phyloP scores from a whole-genome alignment of 495 filamentous ascomycete species.

The Talaromyces wortmannii region DNA sequence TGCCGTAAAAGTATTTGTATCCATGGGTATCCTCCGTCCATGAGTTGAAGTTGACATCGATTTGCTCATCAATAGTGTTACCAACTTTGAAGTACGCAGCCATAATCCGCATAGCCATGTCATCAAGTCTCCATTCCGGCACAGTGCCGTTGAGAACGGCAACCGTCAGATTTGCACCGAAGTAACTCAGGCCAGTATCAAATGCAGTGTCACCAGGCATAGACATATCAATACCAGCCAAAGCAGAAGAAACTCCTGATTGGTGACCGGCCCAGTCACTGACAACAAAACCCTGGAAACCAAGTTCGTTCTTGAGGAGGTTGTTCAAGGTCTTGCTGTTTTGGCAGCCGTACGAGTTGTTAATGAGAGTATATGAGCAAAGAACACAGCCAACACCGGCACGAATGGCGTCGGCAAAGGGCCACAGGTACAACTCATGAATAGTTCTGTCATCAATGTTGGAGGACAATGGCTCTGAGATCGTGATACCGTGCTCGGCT shows the following conservation, averaged over 20 bases:
- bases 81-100: conserved; percentile 46
- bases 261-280: conserved; percentile 60
- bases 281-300: conserved; percentile 61
- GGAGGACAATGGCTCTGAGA: conserved; percentile 58
- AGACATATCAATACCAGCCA: conserved; percentile 55
- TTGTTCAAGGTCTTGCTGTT: conserved; percentile 57
- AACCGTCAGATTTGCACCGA: conserved; percentile 17
- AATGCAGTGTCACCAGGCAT: conserved; percentile 42
- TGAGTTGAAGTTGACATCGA: conserved; percentile 64
- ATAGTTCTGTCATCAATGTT: conserved; percentile 61
- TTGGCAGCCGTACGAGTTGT: conserved; percentile 58
- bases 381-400: conserved; percentile 57
- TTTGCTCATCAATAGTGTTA: conserved; percentile 34
- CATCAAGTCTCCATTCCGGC: conserved; percentile 33
- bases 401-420: conserved; percentile 58
- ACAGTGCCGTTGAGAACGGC: conserved; percentile 44
- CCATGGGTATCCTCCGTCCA: conserved; percentile 57
- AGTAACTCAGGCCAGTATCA: conserved; percentile 32
- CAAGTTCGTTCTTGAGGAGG: conserved; percentile 58
- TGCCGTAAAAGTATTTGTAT: conserved; percentile 46
- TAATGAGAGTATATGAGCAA: conserved; percentile 65
- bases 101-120: conserved; percentile 51
- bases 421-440: conserved; percentile 72
- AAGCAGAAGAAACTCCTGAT: conserved; percentile 42
- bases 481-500: conserved; percentile 47